Base-by-base conservation (phyloP, 139 green algal genomes). In the Limnomonas spitsbergensis region DNA sequence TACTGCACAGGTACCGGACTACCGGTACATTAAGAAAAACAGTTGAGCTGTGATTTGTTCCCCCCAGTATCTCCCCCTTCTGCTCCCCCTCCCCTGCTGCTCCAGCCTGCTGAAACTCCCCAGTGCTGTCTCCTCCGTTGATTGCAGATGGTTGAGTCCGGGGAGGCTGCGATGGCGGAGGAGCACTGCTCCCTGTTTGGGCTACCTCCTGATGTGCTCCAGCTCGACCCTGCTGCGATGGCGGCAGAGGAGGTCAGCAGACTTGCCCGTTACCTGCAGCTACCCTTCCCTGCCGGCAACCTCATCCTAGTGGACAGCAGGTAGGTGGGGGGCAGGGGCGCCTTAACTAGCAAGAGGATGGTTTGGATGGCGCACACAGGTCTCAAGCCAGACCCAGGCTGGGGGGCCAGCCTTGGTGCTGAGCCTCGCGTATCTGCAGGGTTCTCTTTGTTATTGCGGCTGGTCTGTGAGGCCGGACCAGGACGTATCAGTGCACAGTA, bases 121-220 rank as follows among this genome's bases (percentile, higher is more conserved):
- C n/a, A 32, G 9, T 37, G 66, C 24, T 72, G 66, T 37, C 6
- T 39, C 20, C 6, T 75, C n/a, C 9, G 7, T 52, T 4, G 4
- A 14, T 24, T 7, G 40, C 40, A 77, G 42, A 89, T 93, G 87
- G 71, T 89, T 24, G 37, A 53, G 0, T 72, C 66, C 2, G 89
- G 80, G 1, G 87, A 93, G 81, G 7, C 32, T 0, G 52, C 37
- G 2, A 78, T 93, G 34, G 89, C 87, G 0, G 35, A 84, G 14
- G 78, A 88, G 71, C 85, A 90, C 81, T 67, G 68, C n/a, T 47
- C 70, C 71, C 82, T 82, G 68, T 88, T 86, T n/a, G 79, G 79
- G 0, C 80, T 92, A 52, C 75, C 80, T 3, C 36, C 40, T 1
- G 9, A 37, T 3, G 69, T 80, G 20, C 40, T 87, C 37, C 38